Evolutionary conservation across 805 yeast genomes (phyloP).

Genomic region (Suhomyces tanzawaensis): DNA sequence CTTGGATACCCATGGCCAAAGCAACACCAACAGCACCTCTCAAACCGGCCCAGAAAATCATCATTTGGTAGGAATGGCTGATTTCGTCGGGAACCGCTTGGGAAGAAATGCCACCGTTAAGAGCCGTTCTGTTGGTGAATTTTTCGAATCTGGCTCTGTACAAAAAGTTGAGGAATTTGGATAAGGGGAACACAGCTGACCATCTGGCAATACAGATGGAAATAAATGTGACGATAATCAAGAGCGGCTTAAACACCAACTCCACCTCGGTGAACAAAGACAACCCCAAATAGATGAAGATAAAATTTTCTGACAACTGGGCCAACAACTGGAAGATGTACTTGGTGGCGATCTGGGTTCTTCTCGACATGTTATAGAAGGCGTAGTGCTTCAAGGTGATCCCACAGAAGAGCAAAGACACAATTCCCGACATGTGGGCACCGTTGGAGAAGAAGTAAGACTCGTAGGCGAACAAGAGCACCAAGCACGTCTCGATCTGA

Average conservation of each 20-base stretch:
- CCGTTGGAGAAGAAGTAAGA: slow-evolving; percentile 98
- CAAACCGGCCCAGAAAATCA: slow-evolving; percentile 99
- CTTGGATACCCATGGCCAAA: slow-evolving; percentile 94
- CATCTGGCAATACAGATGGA: slow-evolving; percentile 94
- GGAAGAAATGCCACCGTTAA: slow-evolving; percentile 40
- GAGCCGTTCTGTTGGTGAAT: slow-evolving; percentile 24
- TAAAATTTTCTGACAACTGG: slow-evolving; percentile 92
- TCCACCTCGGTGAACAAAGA: slow-evolving; percentile 96
- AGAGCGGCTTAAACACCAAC: slow-evolving; percentile 87
- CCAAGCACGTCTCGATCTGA: slow-evolving; percentile 94
- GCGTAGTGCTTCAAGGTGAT: slow-evolving; percentile 97
- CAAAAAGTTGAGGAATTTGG: slow-evolving; percentile 78
- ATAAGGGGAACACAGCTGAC: slow-evolving; percentile 95
- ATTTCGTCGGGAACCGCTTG: slow-evolving; percentile 74
- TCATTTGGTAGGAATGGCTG: slow-evolving; percentile 93
- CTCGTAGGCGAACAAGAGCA: slow-evolving; percentile 86
- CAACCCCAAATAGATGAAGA: slow-evolving; percentile 90
- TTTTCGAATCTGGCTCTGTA: slow-evolving; percentile 55
- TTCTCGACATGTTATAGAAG: slow-evolving; percentile 93
- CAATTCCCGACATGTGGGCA: slow-evolving; percentile 99
- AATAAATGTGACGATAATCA: slow-evolving; percentile 84
- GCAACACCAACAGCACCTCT: slow-evolving; percentile 99
- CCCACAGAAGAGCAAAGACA: slow-evolving; percentile 91
- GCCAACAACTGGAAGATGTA: slow-evolving; percentile 93
- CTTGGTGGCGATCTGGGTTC: slow-evolving; percentile 95